Evolutionary conservation across 257 asterid genomes (phyloP), one percentile per base, ranked within the genome.

Genomic region (Rauvolfia tetraphylla): DNA sequence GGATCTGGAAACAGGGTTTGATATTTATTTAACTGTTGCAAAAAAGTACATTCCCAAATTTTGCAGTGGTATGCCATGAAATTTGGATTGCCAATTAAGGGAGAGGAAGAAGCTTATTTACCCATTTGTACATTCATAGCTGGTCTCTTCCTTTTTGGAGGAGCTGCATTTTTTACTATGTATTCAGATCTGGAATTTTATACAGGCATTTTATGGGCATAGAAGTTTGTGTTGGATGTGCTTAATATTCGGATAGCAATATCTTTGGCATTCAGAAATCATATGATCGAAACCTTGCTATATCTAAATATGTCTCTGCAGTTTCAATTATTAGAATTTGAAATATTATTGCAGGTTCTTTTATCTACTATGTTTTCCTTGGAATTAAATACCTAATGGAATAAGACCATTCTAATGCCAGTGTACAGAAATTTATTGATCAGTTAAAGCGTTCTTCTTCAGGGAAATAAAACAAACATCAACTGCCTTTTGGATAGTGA

Each of bases 401-500:
- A 53, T 13, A 27, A 14, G 5, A 42, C 31, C 9, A 49, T 18
- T 13, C 36, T 34, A 38, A 71, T 58, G 49, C 31, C 31, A n/a
- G 68, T 54, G 29, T 27, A 36, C 42, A 31, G 71, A 59, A 67
- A 68, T 29, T 73, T 33, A 54, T 22, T 41, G 46, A 51, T 41
- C 29, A 13, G 36, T 67, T 31, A 67, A 22, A 67, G 5, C 38
- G 36, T 67, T 68, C 61, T 42, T 74, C 73, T 82, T 81, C 90
- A 93, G 98, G 96, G 97, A n/a, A 93, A 81, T 84, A 93, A 87
- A 86, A 76, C 92, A 63, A 88, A 79, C 75, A 65, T 9, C 80
- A 75, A 87, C 78, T 79, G 69, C 80, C 76, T 70, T 80, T 85
- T 90, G 85, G 92, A 82, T 85, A 83, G 79, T 78, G 91, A 78